These are phyloP conservation scores for Basipetospora chlamydospora DNA, from an alignment of 2,329 filamentous ascomycete genomes.

Conservation along the genomic window DNA sequence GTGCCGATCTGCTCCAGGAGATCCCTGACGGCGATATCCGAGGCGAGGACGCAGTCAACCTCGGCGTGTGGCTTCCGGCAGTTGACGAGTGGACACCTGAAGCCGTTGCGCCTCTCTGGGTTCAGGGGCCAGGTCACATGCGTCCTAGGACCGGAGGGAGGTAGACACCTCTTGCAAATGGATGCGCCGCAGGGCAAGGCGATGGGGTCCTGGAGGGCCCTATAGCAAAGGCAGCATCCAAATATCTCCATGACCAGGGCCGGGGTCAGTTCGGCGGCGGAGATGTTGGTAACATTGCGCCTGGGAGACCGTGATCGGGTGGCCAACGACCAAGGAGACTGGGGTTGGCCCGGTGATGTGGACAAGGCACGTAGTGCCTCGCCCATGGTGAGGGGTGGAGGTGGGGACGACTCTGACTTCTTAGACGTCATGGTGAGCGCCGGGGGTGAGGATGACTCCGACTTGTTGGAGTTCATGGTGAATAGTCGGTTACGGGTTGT, in stretches of 20 bases:
- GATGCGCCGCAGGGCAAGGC: constrained; percentile 72
- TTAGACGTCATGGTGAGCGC: no score
- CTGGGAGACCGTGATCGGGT: no score
- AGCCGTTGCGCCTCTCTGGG: constrained; percentile 51
- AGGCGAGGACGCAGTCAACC: constrained; percentile 60
- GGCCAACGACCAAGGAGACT: no score
- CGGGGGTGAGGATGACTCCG: no score
- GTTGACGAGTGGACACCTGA: constrained; percentile 55
- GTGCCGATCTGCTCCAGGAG: constrained; percentile 45
- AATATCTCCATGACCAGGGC: constrained; percentile 50
- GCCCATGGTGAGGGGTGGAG: no score
- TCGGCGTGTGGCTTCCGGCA: constrained; percentile 60
- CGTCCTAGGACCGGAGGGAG: constrained; percentile 44
- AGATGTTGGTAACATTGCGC: no score
- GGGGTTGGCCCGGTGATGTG: no score
- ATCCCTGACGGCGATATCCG: constrained; percentile 65
- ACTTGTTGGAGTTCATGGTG: no score
- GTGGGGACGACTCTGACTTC: no score
- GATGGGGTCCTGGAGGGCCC: constrained; percentile 51
- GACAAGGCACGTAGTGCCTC: no score
- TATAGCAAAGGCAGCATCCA: constrained; percentile 63
- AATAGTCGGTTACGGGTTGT: no score
- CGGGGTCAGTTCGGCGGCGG: no score
- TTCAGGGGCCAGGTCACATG: constrained; percentile 67
- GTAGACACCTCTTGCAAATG: constrained; percentile 62